Percentiles rank a stretch among this genome's conserved stretches.
Evolutionary conservation across 257 asterid species (phyloP).

Genomic region (Nicotiana noctiflora): DNA sequence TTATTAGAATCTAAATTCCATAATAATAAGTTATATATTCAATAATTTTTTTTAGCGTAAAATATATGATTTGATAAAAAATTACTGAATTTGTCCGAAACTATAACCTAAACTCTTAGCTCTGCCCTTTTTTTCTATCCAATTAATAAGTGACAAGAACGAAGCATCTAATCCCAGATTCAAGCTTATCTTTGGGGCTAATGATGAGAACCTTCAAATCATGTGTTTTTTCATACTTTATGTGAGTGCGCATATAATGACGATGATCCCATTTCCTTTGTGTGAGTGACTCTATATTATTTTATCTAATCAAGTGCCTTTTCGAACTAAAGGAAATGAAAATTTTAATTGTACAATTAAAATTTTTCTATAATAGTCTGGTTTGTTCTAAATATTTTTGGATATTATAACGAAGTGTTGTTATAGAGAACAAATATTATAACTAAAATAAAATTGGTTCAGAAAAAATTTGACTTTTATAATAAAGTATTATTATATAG

Average conservation of each 20-base stretch:
- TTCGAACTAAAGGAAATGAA: neutral
- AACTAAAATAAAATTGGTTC: too few relatives aligned
- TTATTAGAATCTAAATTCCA: too few relatives aligned
- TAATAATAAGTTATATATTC: too few relatives aligned
- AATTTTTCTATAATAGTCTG: too few relatives aligned
- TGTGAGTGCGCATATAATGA: constrained; percentile 4
- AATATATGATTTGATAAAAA: too few relatives aligned
- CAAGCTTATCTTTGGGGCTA: neutral
- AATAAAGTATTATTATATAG: too few relatives aligned
- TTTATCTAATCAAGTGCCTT: neutral
- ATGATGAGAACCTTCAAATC: neutral
- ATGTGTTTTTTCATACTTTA: neutral
- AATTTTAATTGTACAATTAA: neutral
- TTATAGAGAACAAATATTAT: too few relatives aligned
- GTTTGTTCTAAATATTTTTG: neutral
- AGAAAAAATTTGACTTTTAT: too few relatives aligned
- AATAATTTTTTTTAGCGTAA: too few relatives aligned
- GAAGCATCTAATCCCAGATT: neutral
- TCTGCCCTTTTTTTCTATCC: neutral
- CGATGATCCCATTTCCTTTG: neutral
- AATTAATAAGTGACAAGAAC: neutral
- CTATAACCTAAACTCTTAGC: too few relatives aligned
- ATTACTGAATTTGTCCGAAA: too few relatives aligned
- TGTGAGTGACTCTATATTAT: neutral
- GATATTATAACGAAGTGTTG: too few relatives aligned